These are phyloP conservation scores for Pythium grandisporangium DNA, from an alignment of 352 stramenopile genomes.

Conservation along the genomic window DNA sequence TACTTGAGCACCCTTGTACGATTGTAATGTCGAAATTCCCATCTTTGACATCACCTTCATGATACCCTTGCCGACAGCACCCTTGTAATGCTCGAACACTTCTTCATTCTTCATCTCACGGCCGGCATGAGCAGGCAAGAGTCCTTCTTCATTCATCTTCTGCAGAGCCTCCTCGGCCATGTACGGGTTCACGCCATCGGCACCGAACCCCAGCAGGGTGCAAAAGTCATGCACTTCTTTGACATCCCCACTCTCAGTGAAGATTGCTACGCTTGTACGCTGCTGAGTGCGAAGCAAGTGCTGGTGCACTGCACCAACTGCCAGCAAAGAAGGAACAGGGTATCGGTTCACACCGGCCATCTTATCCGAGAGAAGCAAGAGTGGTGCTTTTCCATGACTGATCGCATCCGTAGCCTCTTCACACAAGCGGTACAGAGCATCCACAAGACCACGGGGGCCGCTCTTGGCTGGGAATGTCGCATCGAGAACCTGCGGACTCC, in stretches of 20 bases:
- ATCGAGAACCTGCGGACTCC: constrained; percentile 48
- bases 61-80: constrained; percentile 58
- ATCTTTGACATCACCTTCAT: constrained; percentile 92
- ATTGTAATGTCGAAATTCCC: constrained; percentile 93
- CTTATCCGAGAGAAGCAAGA: constrained; percentile 91
- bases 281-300: constrained; percentile 93
- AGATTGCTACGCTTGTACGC: constrained; percentile 83
- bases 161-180: constrained; percentile 92
- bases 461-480: constrained; percentile 55
- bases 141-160: constrained; percentile 94
- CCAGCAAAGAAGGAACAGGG: constrained; percentile 91
- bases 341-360: constrained; percentile 83
- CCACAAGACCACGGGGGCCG: constrained; percentile 47
- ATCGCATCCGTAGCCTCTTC: constrained; percentile 91
- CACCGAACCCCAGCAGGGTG: constrained; percentile 91
- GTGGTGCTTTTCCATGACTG: constrained; percentile 52
- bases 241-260: constrained; percentile 91
- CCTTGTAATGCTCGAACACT: constrained; percentile 58
- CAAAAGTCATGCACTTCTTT: constrained; percentile 96
- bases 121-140: constrained; percentile 51
- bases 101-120: constrained; percentile 43
- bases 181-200: constrained; percentile 93
- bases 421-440: constrained; percentile 90
- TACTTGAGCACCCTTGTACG: constrained; percentile 94
- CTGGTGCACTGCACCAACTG: constrained; percentile 94